Base-by-base conservation (phyloP, 495 filamentous ascomycete genomes). In the Penicillium canariense region DNA sequence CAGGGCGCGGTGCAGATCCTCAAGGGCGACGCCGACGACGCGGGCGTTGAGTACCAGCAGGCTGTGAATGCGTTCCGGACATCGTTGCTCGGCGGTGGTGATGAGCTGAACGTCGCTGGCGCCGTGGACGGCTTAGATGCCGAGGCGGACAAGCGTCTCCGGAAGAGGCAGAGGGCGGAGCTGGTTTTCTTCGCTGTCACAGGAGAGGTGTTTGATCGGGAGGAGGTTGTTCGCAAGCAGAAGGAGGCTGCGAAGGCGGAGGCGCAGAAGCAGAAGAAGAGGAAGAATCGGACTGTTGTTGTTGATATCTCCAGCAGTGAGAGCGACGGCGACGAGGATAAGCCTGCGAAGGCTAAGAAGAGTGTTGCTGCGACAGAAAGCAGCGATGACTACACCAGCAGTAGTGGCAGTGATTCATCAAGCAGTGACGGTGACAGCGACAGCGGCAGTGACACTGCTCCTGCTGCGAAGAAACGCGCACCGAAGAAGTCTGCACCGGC, bases 1-100 rank as follows among this genome's bases (percentile, higher is more conserved):
- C 77, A 87, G 55, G 74, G 76, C 17, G 87, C 87, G 5, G 73
- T 77, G 48, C 78, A 84, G 32, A 73, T 82, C 48, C 75, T 75
- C 35, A 72, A 71, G 52, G 66, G 57, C 17, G 79, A 82, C 52
- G 60, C 65, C 31, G 62, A 61, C 27, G 34, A 50, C 14, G 64
- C 62, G 36, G 59, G 62, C 44, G 71, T 68, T 47, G 67, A 79
- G 36, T 88, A 89, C 51, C 72, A 82, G 35, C 74, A 77, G 31
- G 78, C 82, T 15, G 70, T 88, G 43, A 69, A 76, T 10, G 59
- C 66, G 2, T 76, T 78, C 48, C 66, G 75, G 50, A 59, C 58
- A 30, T 54, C 44, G 7, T 47, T 78, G 58, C 58, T 61, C 7
- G 57, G 55, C 15, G 65, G 57, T 3, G 63, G 56, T 4, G 63